phyloP scores from a whole-genome alignment of 2,329 filamentous ascomycete species.

The Paecilomyces dactylethromorphus region DNA sequence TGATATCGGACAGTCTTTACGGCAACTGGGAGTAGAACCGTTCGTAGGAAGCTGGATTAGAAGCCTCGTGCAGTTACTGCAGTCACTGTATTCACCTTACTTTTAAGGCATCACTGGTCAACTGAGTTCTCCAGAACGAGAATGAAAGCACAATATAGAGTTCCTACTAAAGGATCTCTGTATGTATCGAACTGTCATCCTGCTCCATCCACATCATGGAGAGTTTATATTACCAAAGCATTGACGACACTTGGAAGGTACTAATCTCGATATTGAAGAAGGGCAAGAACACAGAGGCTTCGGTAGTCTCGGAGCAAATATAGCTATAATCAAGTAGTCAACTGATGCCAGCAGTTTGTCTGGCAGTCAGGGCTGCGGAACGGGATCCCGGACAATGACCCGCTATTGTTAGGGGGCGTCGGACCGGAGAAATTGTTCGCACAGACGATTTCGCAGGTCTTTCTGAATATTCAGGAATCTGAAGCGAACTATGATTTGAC shows the following conservation, averaged over 20 bases:
- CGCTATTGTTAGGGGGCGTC: not conserved
- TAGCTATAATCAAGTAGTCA: not conserved
- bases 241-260: not conserved
- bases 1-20: not conserved
- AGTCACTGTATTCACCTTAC: not conserved
- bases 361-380: not conserved
- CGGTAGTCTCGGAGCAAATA: not conserved
- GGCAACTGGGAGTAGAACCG: not conserved
- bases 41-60: not conserved
- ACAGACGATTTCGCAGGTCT: not conserved
- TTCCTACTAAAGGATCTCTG: not conserved
- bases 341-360: not conserved
- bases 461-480: not conserved
- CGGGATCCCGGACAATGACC: not conserved
- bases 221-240: not conserved
- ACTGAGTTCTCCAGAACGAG: not conserved
- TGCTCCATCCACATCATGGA: not conserved
- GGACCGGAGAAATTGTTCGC: not conserved
- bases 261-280: not conserved
- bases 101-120: not conserved
- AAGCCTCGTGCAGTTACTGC: not conserved
- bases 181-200: not conserved
- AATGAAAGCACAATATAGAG: not conserved
- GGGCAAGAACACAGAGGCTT: not conserved
- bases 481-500: not conserved